phyloP scores from a whole-genome alignment of 2,329 filamentous ascomycete genomes.

The Cytospora schulzeri region DNA sequence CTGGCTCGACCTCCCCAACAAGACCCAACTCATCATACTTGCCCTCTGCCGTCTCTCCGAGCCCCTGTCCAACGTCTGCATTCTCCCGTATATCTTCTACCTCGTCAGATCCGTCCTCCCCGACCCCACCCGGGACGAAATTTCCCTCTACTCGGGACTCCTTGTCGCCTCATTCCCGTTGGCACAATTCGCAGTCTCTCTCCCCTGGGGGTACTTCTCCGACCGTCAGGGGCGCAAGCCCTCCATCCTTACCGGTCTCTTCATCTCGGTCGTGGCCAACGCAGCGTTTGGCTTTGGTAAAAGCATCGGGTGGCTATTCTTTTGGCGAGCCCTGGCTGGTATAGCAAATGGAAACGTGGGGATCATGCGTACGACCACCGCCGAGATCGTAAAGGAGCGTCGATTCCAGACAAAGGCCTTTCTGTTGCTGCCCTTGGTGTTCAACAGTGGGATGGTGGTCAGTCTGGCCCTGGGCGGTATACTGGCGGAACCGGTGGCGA shows the following conservation, averaged over 20 bases:
- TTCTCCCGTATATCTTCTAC: constrained; percentile 73
- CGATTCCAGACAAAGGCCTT: constrained; percentile 48
- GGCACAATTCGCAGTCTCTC: constrained; percentile 69
- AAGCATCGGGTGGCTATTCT: constrained; percentile 60
- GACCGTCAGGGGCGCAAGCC: constrained; percentile 56
- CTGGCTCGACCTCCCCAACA: constrained; percentile 42
- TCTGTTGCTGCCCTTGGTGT: constrained; percentile 60
- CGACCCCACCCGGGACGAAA: constrained; percentile 35
- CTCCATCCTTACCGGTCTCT: constrained; percentile 64
- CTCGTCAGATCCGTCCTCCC: constrained; percentile 66
- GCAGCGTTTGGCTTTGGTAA: constrained; percentile 70
- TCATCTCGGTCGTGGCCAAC: constrained; percentile 59
- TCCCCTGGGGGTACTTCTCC: constrained; percentile 66
- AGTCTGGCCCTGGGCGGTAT: constrained; percentile 47
- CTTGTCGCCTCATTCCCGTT: constrained; percentile 69
- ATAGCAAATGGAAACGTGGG: constrained; percentile 73
- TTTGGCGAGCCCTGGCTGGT: constrained; percentile 55
- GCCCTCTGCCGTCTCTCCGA: constrained; percentile 53
- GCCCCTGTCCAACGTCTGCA: constrained; percentile 66
- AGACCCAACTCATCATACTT: constrained; percentile 41
- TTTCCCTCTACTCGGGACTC: constrained; percentile 69
- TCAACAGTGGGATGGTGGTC: constrained; percentile 54
- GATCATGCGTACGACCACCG: constrained; percentile 74
- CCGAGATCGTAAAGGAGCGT: constrained; percentile 71
- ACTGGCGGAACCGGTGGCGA: constrained; percentile 46